These are phyloP conservation scores for Coccomyxa sp. DNA, from an alignment of 139 green algal species.

Conservation along the genomic window DNA sequence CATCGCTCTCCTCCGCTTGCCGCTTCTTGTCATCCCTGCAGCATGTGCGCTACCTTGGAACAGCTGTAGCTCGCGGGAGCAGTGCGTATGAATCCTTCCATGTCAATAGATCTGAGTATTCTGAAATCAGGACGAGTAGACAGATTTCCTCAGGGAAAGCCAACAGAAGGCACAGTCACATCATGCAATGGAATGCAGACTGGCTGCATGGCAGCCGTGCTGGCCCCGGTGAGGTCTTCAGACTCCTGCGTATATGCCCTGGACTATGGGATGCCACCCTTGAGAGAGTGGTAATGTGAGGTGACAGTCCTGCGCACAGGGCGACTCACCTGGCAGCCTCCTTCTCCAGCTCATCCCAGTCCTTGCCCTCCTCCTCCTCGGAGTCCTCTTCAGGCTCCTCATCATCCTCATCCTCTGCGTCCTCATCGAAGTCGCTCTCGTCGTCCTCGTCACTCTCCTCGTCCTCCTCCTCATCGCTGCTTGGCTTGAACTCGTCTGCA, in stretches of 20 bases:
- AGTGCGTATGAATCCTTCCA: too few species aligned
- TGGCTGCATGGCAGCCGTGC: too few species aligned
- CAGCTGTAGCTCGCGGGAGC: too few species aligned
- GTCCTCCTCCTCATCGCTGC: constrained; percentile 50
- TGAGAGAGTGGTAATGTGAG: neutral
- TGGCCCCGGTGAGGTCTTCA: too few species aligned
- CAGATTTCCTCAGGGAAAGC: neutral
- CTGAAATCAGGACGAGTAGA: neutral
- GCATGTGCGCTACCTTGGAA: too few species aligned
- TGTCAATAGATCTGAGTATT: neutral
- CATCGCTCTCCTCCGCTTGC: constrained; percentile 15
- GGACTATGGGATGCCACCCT: neutral
- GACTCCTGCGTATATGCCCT: neutral
- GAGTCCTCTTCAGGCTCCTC: constrained; percentile 44
- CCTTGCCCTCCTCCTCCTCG: constrained; percentile 67
- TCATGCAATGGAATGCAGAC: neutral
- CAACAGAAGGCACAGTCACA: neutral
- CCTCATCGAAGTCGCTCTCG: constrained; percentile 32
- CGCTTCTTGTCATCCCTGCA: constrained; percentile 21
- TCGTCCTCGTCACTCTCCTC: constrained; percentile 43
- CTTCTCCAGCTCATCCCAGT: constrained; percentile 74
- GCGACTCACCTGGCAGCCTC: neutral
- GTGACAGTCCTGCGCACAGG: neutral
- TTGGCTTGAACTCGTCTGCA: constrained; percentile 19
- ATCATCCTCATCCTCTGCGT: constrained; percentile 39